phyloP scores from a whole-genome alignment of 805 yeast species.

The Saccharomycopsis javanensis region DNA sequence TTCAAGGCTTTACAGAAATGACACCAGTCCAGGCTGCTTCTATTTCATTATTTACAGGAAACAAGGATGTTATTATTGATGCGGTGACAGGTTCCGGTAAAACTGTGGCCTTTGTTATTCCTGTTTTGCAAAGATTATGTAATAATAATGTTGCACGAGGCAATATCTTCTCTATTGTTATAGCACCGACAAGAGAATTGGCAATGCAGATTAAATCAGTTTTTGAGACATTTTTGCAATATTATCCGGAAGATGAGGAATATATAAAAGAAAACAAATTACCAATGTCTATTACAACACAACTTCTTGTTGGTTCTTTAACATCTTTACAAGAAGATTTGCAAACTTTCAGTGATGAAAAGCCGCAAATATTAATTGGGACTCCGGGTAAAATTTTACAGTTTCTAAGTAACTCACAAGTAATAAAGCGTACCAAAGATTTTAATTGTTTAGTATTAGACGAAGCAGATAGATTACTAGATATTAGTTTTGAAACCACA shows the following conservation, averaged over 20 bases:
- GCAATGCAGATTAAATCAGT: slow-evolving; percentile 68
- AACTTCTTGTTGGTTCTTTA: slow-evolving; percentile 55
- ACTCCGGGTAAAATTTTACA: slow-evolving; percentile 89
- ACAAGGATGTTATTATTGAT: slow-evolving; percentile 93
- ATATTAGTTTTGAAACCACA: slow-evolving; percentile 62
- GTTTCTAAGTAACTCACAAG: slow-evolving; percentile 43
- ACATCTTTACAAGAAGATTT: slow-evolving; percentile 63
- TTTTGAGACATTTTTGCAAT: slow-evolving; percentile 46
- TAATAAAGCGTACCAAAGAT: slow-evolving; percentile 40
- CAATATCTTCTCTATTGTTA: slow-evolving; percentile 57
- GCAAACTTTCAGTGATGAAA: slow-evolving; percentile 39
- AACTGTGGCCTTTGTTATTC: slow-evolving; percentile 82
- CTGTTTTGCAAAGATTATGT: slow-evolving; percentile 61
- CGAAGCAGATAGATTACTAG: slow-evolving; percentile 87
- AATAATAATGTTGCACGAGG: slow-evolving; percentile 36
- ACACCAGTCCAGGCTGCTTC: slow-evolving; percentile 97
- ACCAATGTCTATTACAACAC: slow-evolving; percentile 36
- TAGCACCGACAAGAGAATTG: slow-evolving; percentile 60
- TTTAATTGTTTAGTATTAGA: slow-evolving; percentile 74
- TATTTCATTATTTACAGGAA: slow-evolving; percentile 70
- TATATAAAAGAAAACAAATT: neutral
- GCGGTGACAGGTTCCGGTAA: slow-evolving; percentile 99
- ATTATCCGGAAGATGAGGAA: slow-evolving; percentile 39
- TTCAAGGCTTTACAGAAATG: slow-evolving; percentile 71
- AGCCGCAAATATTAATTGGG: slow-evolving; percentile 74